A percentile compares a stretch with the other conserved stretches of the same genome.
phyloP scores from a whole-genome alignment of 2,329 filamentous ascomycete genomes.

The Fusarium lateritium region DNA sequence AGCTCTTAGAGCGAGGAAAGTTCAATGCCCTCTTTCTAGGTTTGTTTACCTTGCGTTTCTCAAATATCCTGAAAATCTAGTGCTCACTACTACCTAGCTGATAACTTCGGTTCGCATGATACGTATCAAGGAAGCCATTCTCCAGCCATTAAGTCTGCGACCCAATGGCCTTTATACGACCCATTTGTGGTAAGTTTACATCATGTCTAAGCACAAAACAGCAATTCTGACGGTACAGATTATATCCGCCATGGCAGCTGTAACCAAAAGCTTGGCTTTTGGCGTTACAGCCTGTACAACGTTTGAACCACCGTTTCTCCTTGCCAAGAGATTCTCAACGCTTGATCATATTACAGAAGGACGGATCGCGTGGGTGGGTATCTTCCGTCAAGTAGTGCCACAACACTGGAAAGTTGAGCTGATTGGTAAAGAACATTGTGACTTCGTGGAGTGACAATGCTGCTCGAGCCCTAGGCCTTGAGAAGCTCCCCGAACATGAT shows the following conservation, averaged over 20 bases:
- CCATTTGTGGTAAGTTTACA: too few species aligned
- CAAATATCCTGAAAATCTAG: background rate
- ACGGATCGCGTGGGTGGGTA: constrained; percentile 61
- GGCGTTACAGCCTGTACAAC: constrained; percentile 52
- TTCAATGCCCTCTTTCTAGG: constrained; percentile 24
- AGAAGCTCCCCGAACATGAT: constrained; percentile 56
- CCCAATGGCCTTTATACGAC: constrained; percentile 3
- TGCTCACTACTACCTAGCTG: constrained; percentile 2
- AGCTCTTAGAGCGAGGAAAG: constrained; percentile 26
- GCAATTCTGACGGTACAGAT: background rate
- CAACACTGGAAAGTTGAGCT: too few species aligned
- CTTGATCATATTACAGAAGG: constrained; percentile 75
- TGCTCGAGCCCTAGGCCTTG: constrained; percentile 71
- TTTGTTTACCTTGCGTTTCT: too few species aligned
- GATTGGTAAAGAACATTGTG: constrained; percentile 65
- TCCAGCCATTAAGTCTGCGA: constrained; percentile 7
- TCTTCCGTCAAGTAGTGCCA: too few species aligned
- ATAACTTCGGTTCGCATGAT: constrained; percentile 11
- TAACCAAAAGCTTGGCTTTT: constrained; percentile 47
- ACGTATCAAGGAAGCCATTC: constrained; percentile 9
- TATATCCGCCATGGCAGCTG: constrained; percentile 62
- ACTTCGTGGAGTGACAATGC: constrained; percentile 77
- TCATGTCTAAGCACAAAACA: too few species aligned
- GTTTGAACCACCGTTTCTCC: constrained; percentile 76
- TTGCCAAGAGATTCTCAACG: constrained; percentile 73